Percentiles rank a stretch among this genome's conserved stretches.
Evolutionary conservation across 306 rosid species (phyloP).

Genomic region (Geum urbanum): DNA sequence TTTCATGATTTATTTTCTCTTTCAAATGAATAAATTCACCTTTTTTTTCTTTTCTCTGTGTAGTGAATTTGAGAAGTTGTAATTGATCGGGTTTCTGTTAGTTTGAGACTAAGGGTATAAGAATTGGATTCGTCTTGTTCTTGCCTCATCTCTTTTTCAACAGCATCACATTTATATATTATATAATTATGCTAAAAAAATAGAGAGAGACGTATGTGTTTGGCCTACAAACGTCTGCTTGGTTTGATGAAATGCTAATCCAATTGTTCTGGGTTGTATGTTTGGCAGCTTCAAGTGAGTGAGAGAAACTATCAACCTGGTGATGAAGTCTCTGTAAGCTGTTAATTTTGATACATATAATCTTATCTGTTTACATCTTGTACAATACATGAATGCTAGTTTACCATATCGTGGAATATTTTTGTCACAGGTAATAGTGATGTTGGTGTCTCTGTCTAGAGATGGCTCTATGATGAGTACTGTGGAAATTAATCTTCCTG

Average conservation of each 20-base stretch:
- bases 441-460: conserved; percentile 56
- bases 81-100: background rate
- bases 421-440: conserved; percentile 58
- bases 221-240: background rate
- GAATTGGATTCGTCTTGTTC: conserved; percentile 1
- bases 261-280: conserved; percentile 9
- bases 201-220: background rate
- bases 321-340: conserved; percentile 82
- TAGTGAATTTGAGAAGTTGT: background rate
- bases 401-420: conserved; percentile 18
- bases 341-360: conserved; percentile 10
- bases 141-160: background rate
- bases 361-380: background rate
- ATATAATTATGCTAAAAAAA: background rate
- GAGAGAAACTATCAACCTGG: conserved; percentile 97
- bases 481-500: conserved; percentile 74
- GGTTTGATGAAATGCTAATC: conserved; percentile 5
- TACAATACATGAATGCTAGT: conserved; percentile 10
- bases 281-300: conserved; percentile 79
- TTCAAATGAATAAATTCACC: background rate
- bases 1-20: background rate
- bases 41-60: no score
- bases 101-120: background rate
- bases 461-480: conserved; percentile 93
- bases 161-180: background rate